Conservation (phyloP, 306 rosid species). For the Chamaecrista fasciculata region DNA sequence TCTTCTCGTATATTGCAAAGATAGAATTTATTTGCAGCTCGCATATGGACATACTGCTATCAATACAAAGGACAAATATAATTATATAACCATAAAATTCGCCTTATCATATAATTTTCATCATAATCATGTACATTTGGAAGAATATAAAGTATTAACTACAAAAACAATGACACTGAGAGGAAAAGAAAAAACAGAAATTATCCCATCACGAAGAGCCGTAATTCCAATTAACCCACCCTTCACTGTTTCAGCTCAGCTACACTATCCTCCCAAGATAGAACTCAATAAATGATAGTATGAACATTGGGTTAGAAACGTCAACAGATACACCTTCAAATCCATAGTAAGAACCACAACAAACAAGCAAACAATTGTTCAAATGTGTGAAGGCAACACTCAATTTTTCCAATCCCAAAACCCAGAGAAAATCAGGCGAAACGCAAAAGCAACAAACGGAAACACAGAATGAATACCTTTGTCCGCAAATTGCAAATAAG, state of each 20-base stretch:
- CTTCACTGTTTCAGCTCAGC: not conserved
- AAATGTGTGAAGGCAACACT: not conserved
- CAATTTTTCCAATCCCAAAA: not conserved
- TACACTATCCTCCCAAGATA: not conserved
- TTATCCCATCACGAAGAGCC: not conserved
- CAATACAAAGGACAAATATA: not conserved
- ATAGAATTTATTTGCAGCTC: not conserved
- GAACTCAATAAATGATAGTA: not conserved
- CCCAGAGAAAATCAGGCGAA: not conserved
- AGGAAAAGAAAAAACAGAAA: not conserved
- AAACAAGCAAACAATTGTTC: not conserved
- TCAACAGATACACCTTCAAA: not conserved
- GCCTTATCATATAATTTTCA: not conserved
- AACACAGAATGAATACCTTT: conserved; percentile 46
- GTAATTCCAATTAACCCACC: not conserved
- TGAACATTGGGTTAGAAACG: not conserved
- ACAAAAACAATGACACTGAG: not conserved
- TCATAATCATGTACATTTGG: not conserved
- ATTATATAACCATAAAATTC: not conserved
- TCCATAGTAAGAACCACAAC: not conserved
- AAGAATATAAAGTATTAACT: not conserved
- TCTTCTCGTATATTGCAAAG: not conserved
- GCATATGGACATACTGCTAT: not conserved
- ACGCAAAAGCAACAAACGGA: not conserved
- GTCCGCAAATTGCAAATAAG: conserved; percentile 80